Conservation (phyloP, 208 protist species). For the Porcisia hertigi region DNA sequence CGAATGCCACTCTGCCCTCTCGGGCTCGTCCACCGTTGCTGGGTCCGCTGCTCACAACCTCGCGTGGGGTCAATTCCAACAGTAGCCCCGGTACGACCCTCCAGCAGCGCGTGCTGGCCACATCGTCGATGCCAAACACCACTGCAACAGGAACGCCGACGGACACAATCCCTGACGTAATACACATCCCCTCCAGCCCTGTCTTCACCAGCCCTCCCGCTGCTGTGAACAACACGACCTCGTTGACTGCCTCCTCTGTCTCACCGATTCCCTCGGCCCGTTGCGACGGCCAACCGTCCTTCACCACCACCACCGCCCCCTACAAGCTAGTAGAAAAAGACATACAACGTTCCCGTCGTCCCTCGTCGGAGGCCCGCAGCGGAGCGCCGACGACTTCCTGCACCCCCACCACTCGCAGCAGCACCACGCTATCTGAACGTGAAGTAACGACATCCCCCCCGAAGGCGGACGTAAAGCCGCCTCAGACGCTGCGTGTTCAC, state of each 20-base stretch:
- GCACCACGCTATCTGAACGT: constrained; percentile 15
- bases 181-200: constrained; percentile 12
- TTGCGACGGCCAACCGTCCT: background rate
- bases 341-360: constrained; percentile 2
- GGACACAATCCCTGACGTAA: constrained; percentile 10
- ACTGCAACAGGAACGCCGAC: background rate
- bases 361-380: background rate
- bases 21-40: constrained; percentile 22
- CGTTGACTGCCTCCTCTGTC: background rate
- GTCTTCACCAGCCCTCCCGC: constrained; percentile 2
- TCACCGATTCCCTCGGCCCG: background rate
- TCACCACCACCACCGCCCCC: background rate
- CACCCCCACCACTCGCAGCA: constrained; percentile 11
- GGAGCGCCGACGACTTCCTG: background rate
- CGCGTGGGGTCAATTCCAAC: constrained; percentile 9
- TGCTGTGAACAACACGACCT: background rate
- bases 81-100: constrained; percentile 9
- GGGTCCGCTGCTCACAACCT: constrained; percentile 25
- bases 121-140: background rate
- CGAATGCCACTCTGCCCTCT: constrained; percentile 7
- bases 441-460: background rate
- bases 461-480: background rate
- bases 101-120: constrained; percentile 16
- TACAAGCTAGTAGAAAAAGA: constrained; percentile 12
- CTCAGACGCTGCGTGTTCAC: constrained; percentile 13